Evolutionary conservation across 768 basidiomycete genomes (phyloP), one percentile per base, ranked within the genome.

Genomic region (Boletus subcaerulescens): DNA sequence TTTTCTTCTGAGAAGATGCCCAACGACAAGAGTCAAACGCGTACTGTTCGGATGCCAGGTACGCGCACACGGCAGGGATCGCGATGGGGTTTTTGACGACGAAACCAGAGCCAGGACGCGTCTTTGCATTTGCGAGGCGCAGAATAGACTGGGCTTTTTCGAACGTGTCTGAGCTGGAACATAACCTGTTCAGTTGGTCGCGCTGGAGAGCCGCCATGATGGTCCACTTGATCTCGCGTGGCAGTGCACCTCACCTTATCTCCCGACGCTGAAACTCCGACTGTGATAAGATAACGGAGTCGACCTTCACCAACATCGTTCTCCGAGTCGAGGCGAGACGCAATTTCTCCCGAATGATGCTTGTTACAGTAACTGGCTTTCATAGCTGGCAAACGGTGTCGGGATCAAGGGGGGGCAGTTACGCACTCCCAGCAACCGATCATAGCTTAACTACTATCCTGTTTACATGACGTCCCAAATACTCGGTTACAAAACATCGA

Each of bases 1-100:
- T 9, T 9, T 43, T 22, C 38, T 1, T n/a, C 6, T 45, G 26
- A 33, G 32, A 48, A 44, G 3, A 17, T 11, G 15, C 5, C 12
- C 2, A 2, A 4, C 0, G 18, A 53, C 4, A 41, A 13, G 14
- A 35, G 3, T n/a, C 14, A 35, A 26, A 46, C 44, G 48, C 70
- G 59, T 50, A 71, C 70, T 60, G 61, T 60, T 71, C 62, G 13
- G 70, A 72, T 14, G 70, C 70, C 3, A 71, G 52, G 48, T 66
- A 66, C 22, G 70, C 70, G 54, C 66, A 73, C 32, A 70, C 44
- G 9, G 68, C 62, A 5, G 68, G 66, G 13, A 71, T 58, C 13
- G 60, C 63, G 39, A 52, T 56, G 3, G 62, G 35, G 44, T 53
- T 57, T 56, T 67, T 67, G 32, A 66, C 56, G 20, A 57, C 47